These are phyloP conservation scores for Trichoderma citrinoviride DNA, from an alignment of 2,329 filamentous ascomycete species.

Conservation along the genomic window DNA sequence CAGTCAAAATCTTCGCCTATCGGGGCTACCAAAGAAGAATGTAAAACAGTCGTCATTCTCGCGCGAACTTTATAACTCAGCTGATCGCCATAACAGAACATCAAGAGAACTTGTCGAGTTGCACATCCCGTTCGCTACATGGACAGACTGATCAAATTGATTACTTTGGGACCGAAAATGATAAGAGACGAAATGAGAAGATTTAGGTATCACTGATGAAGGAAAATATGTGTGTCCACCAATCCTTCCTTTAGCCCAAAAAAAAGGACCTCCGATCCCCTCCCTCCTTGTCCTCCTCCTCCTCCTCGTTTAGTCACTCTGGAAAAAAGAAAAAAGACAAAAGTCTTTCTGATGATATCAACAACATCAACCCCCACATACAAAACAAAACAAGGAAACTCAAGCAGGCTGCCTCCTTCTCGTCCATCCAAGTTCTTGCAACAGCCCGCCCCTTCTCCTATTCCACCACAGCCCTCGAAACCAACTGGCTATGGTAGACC, in stretches of 20 bases:
- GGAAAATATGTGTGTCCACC: conserved; percentile 9
- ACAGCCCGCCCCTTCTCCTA: not conserved
- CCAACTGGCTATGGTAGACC: not conserved
- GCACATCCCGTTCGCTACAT: not conserved
- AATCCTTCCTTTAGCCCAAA: conserved; percentile 5
- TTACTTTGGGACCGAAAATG: too few species aligned
- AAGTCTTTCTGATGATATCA: not conserved
- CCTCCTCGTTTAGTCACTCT: not conserved
- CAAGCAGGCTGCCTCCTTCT: not conserved
- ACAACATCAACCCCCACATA: not conserved
- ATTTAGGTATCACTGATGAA: conserved; percentile 21
- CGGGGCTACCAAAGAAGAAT: too few species aligned
- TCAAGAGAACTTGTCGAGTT: not conserved
- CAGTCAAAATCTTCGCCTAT: too few species aligned
- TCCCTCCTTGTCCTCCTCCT: not conserved
- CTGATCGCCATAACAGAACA: not conserved
- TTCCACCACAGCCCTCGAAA: not conserved
- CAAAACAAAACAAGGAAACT: not conserved
- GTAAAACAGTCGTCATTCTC: too few species aligned
- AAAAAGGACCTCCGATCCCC: not conserved
- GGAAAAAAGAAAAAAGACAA: too few species aligned
- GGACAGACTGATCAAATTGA: not conserved
- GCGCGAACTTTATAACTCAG: too few species aligned
- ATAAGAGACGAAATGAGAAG: not conserved
- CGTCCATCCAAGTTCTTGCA: not conserved